A percentile compares a stretch with the other conserved stretches of the same genome.
These are phyloP conservation scores for Komagataella kurtzmanii DNA, from an alignment of 805 yeast genomes.

Conservation along the genomic window DNA sequence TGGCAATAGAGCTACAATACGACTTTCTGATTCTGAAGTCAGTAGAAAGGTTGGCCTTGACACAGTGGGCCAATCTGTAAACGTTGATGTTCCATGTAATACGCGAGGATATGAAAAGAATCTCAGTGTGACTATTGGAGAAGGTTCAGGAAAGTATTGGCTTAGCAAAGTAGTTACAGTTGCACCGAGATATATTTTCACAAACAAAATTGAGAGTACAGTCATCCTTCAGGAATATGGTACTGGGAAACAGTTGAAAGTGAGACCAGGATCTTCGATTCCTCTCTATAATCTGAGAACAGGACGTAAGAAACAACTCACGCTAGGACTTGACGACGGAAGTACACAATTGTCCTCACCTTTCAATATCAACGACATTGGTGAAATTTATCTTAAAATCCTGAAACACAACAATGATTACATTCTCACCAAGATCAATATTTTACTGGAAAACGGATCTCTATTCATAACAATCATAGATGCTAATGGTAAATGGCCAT, in stretches of 20 bases:
- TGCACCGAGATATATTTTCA: conserved; percentile 70
- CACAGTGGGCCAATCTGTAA: conserved; percentile 76
- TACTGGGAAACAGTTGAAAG: conserved; percentile 31
- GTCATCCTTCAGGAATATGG: conserved; percentile 60
- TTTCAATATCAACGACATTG: conserved; percentile 72
- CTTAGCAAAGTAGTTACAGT: conserved; percentile 66
- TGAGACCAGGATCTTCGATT: conserved; percentile 30
- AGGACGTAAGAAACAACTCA: conserved; percentile 42
- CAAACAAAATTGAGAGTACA: conserved; percentile 43
- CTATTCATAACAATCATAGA: conserved; percentile 62
- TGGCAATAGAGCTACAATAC: conserved; percentile 51
- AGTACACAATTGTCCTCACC: conserved; percentile 77
- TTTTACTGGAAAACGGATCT: conserved; percentile 69
- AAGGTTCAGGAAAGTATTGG: conserved; percentile 77
- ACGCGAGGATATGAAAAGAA: conserved; percentile 48
- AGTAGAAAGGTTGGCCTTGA: conserved; percentile 73
- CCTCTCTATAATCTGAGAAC: conserved; percentile 59
- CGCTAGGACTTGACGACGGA: conserved; percentile 42
- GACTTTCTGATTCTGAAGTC: conserved; percentile 57
- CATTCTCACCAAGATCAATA: conserved; percentile 32
- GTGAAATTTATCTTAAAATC: conserved; percentile 65
- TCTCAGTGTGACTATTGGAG: conserved; percentile 61
- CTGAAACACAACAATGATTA: conserved; percentile 29
- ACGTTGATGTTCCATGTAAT: conserved; percentile 28
- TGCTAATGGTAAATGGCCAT: conserved; percentile 84